Base-by-base conservation (phyloP, 2,329 filamentous ascomycete species). In the Fusarium newnesense region DNA sequence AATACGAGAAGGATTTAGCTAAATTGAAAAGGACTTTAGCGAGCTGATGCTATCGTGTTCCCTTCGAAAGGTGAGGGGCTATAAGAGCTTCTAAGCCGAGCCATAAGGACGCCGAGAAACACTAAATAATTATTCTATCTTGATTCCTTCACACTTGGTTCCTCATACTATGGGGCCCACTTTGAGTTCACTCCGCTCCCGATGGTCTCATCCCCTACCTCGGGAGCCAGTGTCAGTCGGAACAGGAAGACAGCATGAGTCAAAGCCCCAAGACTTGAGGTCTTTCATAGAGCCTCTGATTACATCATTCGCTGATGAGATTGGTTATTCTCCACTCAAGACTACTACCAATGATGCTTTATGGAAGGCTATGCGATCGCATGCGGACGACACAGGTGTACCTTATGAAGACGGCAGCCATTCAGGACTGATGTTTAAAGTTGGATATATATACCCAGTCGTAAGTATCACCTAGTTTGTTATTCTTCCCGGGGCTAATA, bases 351-450 rank as follows among this genome's bases (percentile, higher is more conserved):
- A 72, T 9, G 37, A 44, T 2, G 19, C 15, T 2, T 16, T 72
- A 6, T 68, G 67, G 59, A 32, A 61, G 19, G 56, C 54, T 2
- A 64, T 72, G 67, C 11, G 34, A 1, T 7, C 26, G 9, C 43
- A 68, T 9, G 63, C 63, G 6, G 32, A 70, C 32, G 16, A 2
- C 11, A 68, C 63, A 19, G 63, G 56, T 16, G 37, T 72, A 0
- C 30, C 50, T 0, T 72, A 46, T 10, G 28, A 61, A 3, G 32
- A 70, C 11, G 67, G 67, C 4, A 44, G 37, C 7, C 54, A 71
- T 34, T 68, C 67, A 8, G 63, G 67, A n/a, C 46, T 36, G 21
- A 57, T 59, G 36, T 71, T 60, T 2, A 70, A 63, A 28, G 44
- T 57, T 18, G 66, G 69, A 4, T 46, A 60, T 30, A 57, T 39